Evolutionary conservation across 2,329 filamentous ascomycete genomes (phyloP).

Genomic region (Amphichorda felina): DNA sequence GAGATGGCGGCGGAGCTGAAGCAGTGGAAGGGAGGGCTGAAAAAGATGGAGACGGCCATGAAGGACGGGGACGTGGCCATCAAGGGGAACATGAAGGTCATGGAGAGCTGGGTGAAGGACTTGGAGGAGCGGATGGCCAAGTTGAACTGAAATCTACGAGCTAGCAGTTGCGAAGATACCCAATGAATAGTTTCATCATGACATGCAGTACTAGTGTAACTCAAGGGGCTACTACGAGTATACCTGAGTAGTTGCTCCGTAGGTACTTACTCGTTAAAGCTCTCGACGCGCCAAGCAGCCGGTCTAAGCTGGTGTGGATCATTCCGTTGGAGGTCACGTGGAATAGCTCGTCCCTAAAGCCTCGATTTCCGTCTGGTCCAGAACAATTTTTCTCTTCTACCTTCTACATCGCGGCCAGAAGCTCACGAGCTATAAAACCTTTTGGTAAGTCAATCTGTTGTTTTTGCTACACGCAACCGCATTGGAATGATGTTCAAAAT

Average conservation of each 20-base stretch:
- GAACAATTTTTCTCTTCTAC: neutral
- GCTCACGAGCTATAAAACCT: neutral
- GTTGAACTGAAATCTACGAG: conserved; percentile 23
- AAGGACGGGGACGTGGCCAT: conserved; percentile 57
- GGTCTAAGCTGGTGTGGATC: too few relatives aligned
- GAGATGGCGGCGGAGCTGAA: conserved; percentile 77
- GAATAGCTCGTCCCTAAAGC: too few relatives aligned
- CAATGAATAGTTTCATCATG: conserved; percentile 2
- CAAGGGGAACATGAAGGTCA: conserved; percentile 68
- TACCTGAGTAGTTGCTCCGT: too few relatives aligned
- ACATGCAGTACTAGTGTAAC: too few relatives aligned
- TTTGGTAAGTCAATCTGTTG: conserved; percentile 19
- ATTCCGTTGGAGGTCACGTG: too few relatives aligned
- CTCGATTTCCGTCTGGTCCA: too few relatives aligned
- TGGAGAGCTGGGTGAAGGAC: conserved; percentile 81
- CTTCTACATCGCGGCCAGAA: neutral
- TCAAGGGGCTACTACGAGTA: too few relatives aligned
- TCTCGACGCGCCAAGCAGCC: too few relatives aligned
- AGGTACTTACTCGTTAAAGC: too few relatives aligned
- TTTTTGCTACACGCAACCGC: conserved; percentile 1
- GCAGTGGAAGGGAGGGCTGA: conserved; percentile 73
- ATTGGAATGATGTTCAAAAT: conserved; percentile 38
- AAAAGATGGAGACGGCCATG: conserved; percentile 67
- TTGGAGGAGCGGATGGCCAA: conserved; percentile 66
- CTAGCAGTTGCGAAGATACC: conserved; percentile 15